Conservation (phyloP, 176 grass and related monocot genomes). For the Cocos nucifera region DNA sequence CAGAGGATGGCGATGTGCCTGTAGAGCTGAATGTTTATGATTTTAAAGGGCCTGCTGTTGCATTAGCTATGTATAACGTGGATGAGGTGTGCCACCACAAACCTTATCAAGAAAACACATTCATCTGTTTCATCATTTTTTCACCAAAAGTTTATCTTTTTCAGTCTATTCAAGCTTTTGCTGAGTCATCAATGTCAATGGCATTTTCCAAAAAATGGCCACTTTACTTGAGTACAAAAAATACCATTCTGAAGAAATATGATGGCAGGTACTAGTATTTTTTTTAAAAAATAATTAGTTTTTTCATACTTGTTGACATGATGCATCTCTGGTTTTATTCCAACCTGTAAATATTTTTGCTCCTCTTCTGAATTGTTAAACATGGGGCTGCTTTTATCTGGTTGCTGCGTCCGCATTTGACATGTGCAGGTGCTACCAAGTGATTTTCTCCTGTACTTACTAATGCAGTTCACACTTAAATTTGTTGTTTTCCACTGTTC, state of each 20-base stretch:
- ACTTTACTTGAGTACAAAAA: constrained; percentile 94
- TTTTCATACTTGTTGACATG: no score
- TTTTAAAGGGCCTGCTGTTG: constrained; percentile 86
- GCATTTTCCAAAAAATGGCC: constrained; percentile 75
- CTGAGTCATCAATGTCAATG: constrained; percentile 89
- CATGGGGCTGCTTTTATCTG: no score
- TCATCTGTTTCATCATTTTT: constrained; percentile 22
- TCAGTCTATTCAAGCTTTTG: constrained; percentile 89
- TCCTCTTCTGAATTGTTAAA: no score
- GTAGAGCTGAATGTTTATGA: constrained; percentile 75
- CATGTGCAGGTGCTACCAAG: no score
- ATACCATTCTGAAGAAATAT: constrained; percentile 91
- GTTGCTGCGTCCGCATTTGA: no score
- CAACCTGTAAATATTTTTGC: no score
- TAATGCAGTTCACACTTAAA: no score
- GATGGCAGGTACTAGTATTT: constrained; percentile 68
- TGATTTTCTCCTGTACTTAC: no score
- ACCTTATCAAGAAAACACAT: not conserved
- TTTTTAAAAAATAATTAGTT: not conserved
- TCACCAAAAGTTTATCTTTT: constrained; percentile 21
- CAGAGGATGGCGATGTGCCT: constrained; percentile 43
- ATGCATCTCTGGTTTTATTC: no score
- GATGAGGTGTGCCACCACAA: constrained; percentile 43
- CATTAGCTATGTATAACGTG: constrained; percentile 91
- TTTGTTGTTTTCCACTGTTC: no score